Evolutionary conservation across 169 alveolate species (phyloP).

Genomic region (Plasmodium gonderi): DNA sequence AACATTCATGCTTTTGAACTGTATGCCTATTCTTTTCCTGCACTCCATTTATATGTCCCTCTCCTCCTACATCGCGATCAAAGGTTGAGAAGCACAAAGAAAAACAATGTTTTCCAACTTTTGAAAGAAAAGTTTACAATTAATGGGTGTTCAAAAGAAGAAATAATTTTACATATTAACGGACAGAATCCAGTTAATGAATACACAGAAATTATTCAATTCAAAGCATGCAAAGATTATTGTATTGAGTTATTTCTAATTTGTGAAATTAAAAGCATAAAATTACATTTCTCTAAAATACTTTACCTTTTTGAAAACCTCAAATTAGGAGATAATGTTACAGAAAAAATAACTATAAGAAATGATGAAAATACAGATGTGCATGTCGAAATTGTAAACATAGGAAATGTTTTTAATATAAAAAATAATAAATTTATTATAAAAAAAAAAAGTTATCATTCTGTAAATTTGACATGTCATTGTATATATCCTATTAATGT

Average conservation of each 20-base stretch:
- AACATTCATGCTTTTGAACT: not conserved
- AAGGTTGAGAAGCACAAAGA: slow-evolving; percentile 50
- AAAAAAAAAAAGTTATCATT: slow-evolving; percentile 56
- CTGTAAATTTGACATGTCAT: slow-evolving; percentile 37
- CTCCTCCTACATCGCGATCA: not conserved
- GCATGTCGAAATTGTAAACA: slow-evolving; percentile 37
- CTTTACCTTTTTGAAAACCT: slow-evolving; percentile 48
- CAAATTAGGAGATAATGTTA: slow-evolving; percentile 42
- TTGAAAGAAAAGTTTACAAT: slow-evolving; percentile 31
- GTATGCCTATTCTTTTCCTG: not conserved
- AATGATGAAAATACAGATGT: slow-evolving; percentile 65
- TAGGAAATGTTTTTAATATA: slow-evolving; percentile 30
- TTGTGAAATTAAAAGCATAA: slow-evolving; percentile 56
- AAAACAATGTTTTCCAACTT: slow-evolving; percentile 14
- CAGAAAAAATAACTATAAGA: slow-evolving; percentile 60
- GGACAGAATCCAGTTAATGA: slow-evolving; percentile 50
- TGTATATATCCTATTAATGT: slow-evolving; percentile 67
- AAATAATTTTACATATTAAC: slow-evolving; percentile 6
- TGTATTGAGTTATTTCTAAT: slow-evolving; percentile 33
- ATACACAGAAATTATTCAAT: slow-evolving; percentile 50
- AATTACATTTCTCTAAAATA: slow-evolving; percentile 17
- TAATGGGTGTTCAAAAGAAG: slow-evolving; percentile 26
- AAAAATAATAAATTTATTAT: slow-evolving; percentile 41
- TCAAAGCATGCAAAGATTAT: slow-evolving; percentile 70
- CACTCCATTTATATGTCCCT: not conserved